Percentiles rank a stretch among this genome's conserved stretches.
Conservation (phyloP, 768 basidiomycete genomes). For the Auriscalpium orientale region DNA sequence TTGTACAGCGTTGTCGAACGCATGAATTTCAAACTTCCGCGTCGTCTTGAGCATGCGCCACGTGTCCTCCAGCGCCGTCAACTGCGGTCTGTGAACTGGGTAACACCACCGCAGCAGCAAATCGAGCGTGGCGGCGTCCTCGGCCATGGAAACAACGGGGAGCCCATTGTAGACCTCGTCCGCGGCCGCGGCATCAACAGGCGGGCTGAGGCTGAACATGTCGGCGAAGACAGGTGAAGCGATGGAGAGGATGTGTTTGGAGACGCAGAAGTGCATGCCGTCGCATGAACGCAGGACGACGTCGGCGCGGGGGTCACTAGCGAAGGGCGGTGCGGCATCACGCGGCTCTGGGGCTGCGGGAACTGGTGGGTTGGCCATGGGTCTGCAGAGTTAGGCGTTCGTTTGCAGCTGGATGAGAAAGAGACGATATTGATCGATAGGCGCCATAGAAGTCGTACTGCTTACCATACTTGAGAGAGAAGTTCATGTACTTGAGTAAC, state of each 20-base stretch:
- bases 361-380: no score
- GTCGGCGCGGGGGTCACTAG: neutral
- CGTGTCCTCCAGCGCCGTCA: neutral
- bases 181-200: neutral
- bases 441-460: no score
- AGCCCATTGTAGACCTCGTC: neutral
- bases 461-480: no score
- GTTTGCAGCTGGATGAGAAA: no score
- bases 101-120: neutral
- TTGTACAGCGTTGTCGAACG: neutral
- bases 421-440: no score
- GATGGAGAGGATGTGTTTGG: neutral
- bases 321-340: neutral
- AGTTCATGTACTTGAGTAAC: no score
- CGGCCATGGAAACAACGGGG: neutral
- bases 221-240: neutral
- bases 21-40: neutral
- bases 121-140: neutral
- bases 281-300: constrained; percentile 8
- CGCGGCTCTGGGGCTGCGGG: no score
- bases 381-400: no score
- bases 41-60: neutral
- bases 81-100: neutral
- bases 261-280: constrained; percentile 1
- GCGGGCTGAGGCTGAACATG: constrained; percentile 14